Percentiles rank a stretch among this genome's conserved stretches.
These are phyloP conservation scores for Fusarium austroafricanum DNA, from an alignment of 2,329 filamentous ascomycete species.

Conservation along the genomic window DNA sequence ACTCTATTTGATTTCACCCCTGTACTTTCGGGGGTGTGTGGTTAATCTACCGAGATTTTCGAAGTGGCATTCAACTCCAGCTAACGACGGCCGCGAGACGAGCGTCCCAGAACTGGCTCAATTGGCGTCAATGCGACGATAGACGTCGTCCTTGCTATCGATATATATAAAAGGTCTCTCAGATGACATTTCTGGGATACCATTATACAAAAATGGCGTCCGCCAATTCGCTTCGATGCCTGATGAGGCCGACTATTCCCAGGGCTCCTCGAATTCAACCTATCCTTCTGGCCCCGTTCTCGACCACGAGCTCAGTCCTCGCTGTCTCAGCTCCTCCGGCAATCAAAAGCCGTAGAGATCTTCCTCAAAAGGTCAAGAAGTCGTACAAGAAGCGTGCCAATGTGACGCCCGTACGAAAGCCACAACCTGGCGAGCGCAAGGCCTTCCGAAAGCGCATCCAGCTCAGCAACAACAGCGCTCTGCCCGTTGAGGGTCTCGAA, in stretches of 20 bases:
- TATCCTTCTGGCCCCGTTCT: conserved; percentile 55
- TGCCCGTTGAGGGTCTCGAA: conserved; percentile 77
- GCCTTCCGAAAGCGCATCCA: conserved; percentile 88
- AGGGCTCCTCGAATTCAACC: conserved; percentile 51
- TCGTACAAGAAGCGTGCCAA: conserved; percentile 65
- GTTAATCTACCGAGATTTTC: conserved; percentile 48
- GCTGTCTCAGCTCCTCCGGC: conserved; percentile 47
- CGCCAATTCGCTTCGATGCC: conserved; percentile 57
- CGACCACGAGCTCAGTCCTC: conserved; percentile 49
- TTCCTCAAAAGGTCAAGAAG: conserved; percentile 55
- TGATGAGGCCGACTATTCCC: conserved; percentile 52
- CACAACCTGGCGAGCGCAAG: conserved; percentile 83
- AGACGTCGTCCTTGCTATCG: conserved; percentile 9
- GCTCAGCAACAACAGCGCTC: conserved; percentile 92
- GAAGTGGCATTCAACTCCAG: conserved; percentile 42
- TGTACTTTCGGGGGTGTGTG: conserved; percentile 38
- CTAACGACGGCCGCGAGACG: conserved; percentile 40
- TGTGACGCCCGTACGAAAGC: conserved; percentile 63
- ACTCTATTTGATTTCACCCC: background rate
- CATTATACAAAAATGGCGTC: conserved; percentile 51
- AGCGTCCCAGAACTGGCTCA: conserved; percentile 43
- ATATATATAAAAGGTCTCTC: conserved; percentile 15
- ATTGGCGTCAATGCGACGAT: conserved; percentile 48
- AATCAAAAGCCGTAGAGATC: conserved; percentile 52
- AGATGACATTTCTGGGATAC: background rate